Conservation (phyloP, 768 basidiomycete species). For the Suillus alpinus region DNA sequence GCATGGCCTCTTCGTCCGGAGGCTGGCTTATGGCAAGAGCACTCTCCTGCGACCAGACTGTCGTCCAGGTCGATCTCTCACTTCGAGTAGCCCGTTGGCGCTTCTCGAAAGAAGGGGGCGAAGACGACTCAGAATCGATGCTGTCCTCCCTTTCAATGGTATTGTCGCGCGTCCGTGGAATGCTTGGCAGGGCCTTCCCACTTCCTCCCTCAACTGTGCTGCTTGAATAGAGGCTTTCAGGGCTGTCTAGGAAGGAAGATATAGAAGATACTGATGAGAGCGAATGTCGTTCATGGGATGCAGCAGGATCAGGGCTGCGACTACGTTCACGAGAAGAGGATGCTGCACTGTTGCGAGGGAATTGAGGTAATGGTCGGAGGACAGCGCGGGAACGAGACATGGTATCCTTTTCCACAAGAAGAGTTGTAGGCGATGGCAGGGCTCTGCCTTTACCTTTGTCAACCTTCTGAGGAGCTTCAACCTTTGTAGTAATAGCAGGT, state of each 20-base stretch:
- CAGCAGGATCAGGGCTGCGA: neutral
- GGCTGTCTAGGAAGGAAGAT: neutral
- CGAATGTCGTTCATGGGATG: neutral
- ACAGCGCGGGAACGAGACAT: neutral
- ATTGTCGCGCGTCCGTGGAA: neutral
- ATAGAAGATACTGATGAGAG: neutral
- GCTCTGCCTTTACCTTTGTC: constrained; percentile 14
- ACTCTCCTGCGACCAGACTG: constrained; percentile 37
- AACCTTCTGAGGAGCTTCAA: neutral
- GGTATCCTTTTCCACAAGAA: constrained; percentile 3
- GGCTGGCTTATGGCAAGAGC: constrained; percentile 37
- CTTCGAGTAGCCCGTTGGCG: neutral
- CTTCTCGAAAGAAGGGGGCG: neutral
- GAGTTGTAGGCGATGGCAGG: neutral
- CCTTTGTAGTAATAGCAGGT: neutral
- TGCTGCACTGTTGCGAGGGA: constrained; percentile 1
- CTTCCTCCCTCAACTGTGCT: neutral
- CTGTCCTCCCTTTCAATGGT: constrained; percentile 3
- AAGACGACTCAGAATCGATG: neutral
- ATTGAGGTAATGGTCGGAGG: constrained; percentile 9
- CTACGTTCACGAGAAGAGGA: neutral
- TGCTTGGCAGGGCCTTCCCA: constrained; percentile 12
- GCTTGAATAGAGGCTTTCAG: constrained; percentile 9
- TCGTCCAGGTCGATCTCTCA: constrained; percentile 12
- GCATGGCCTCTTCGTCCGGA: constrained; percentile 6